Conservation (phyloP, 208 protist genomes). For the Acanthamoeba castellanii region DNA sequence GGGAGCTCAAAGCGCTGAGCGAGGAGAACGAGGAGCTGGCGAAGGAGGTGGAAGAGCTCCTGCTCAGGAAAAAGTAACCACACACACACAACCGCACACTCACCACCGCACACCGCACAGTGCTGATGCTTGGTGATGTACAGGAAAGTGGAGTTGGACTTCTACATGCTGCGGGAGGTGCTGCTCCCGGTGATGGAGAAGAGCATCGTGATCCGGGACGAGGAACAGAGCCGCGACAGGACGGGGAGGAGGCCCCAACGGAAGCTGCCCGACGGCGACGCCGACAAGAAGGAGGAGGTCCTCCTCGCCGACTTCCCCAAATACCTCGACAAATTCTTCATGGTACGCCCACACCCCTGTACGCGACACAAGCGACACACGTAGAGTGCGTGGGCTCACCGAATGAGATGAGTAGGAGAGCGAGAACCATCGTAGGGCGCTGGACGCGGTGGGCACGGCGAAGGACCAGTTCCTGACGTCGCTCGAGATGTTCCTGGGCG, state of each 20-base stretch:
- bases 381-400: neutral
- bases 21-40: slow-evolving; percentile 32
- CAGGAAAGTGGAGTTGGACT: slow-evolving; percentile 65
- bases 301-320: slow-evolving; percentile 29
- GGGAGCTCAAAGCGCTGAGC: slow-evolving; percentile 9
- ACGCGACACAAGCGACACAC: neutral
- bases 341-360: neutral
- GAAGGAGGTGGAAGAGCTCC: slow-evolving; percentile 2
- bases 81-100: neutral
- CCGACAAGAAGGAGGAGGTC: neutral
- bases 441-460: slow-evolving; percentile 12
- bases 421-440: slow-evolving; percentile 9
- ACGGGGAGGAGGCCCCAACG: neutral
- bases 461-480: slow-evolving; percentile 51
- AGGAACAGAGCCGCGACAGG: neutral
- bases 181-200: slow-evolving; percentile 46
- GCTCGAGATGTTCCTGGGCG: slow-evolving; percentile 60
- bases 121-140: neutral
- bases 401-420: neutral
- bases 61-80: slow-evolving; percentile 30
- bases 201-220: neutral
- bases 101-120: neutral
- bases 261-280: neutral
- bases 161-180: slow-evolving; percentile 58
- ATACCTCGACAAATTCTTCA: slow-evolving; percentile 42